Evolutionary conservation across 176 grass and related monocot genomes (phyloP).

Genomic region (Puccinellia tenuiflora): DNA sequence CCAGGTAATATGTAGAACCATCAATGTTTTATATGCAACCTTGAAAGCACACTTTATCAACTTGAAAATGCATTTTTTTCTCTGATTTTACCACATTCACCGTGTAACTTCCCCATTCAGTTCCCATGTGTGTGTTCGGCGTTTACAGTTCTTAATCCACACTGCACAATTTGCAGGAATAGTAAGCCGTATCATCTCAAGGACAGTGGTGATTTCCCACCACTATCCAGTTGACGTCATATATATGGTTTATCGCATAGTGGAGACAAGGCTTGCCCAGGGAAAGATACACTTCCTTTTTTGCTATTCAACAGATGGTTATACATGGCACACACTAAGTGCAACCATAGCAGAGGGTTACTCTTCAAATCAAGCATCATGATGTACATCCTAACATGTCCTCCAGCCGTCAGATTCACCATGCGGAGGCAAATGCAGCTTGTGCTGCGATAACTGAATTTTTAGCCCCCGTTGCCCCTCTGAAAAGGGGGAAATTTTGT

Average conservation of each 20-base stretch:
- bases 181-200: slow-evolving; percentile 62
- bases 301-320: background rate
- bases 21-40: background rate
- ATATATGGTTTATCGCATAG: background rate
- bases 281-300: slow-evolving; percentile 7
- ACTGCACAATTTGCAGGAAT: slow-evolving; percentile 40
- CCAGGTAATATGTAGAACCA: background rate
- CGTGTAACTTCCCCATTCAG: background rate
- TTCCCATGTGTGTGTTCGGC: background rate
- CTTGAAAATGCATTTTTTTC: slow-evolving; percentile 1
- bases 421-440: background rate
- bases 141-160: background rate
- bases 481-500: background rate
- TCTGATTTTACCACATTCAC: background rate
- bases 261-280: background rate
- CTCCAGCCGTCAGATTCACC: background rate
- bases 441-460: background rate
- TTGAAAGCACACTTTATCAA: background rate
- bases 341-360: background rate
- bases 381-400: slow-evolving; percentile 9
- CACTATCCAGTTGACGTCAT: slow-evolving; percentile 50
- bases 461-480: background rate
- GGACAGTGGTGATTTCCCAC: slow-evolving; percentile 81
- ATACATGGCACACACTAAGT: background rate
- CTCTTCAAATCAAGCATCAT: background rate